phyloP scores from a whole-genome alignment of 352 stramenopile species.

The Phytophthora cactorum region DNA sequence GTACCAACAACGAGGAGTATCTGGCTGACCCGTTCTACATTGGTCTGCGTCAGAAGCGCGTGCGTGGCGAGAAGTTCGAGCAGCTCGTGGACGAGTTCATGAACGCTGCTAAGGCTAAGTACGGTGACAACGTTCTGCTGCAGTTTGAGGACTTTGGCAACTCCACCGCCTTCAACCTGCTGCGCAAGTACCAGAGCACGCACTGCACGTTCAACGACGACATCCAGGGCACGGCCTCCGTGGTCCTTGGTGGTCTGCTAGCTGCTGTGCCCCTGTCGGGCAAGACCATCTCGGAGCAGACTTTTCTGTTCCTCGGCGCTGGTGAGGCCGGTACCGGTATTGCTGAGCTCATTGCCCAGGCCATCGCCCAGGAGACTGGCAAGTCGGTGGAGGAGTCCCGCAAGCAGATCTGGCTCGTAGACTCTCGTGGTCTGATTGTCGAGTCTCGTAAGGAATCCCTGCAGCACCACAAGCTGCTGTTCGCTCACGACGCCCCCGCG shows the following conservation, averaged over 20 bases:
- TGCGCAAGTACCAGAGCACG: constrained; percentile 86
- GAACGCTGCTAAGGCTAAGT: constrained; percentile 91
- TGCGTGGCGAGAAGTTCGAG: constrained; percentile 92
- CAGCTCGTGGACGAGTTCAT: constrained; percentile 98
- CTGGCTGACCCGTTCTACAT: constrained; percentile 96
- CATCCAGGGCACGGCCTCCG: constrained; percentile 92
- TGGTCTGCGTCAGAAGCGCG: constrained; percentile 90
- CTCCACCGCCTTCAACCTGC: constrained; percentile 84
- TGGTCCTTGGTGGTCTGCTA: constrained; percentile 81
- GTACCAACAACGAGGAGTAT: constrained; percentile 95
- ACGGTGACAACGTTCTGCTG: constrained; percentile 85
- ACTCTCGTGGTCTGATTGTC: constrained; percentile 91
- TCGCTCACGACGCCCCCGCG: constrained; percentile 80
- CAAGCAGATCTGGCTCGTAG: constrained; percentile 93
- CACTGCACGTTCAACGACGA: constrained; percentile 97
- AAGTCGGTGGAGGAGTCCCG: constrained; percentile 89
- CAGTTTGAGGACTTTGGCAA: constrained; percentile 92
- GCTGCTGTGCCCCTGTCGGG: constrained; percentile 75
- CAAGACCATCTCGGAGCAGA: constrained; percentile 91
- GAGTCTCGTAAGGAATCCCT: constrained; percentile 76
- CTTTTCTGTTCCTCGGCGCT: constrained; percentile 96
- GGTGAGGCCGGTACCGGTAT: constrained; percentile 95
- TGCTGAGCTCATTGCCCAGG: constrained; percentile 92
- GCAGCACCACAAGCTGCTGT: constrained; percentile 91
- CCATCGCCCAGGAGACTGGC: constrained; percentile 89